phyloP scores from a whole-genome alignment of 805 yeast genomes.

The Saturnispora zaruensis region DNA sequence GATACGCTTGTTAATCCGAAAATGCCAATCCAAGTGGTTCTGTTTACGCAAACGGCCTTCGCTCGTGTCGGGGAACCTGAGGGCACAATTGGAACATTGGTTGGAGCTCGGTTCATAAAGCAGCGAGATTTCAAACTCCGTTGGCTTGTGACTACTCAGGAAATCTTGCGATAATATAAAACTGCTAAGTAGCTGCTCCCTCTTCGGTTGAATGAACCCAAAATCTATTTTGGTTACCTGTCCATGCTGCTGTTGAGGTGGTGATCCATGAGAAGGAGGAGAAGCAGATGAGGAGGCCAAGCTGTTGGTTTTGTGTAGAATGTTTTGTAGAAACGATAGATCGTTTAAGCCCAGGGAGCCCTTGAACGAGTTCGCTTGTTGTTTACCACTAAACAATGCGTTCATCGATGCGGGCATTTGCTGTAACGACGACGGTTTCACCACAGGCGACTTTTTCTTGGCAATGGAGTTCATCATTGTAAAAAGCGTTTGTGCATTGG shows the following conservation, averaged over 20 bases:
- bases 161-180: conserved; percentile 29
- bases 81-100: conserved; percentile 87
- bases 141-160: conserved; percentile 31
- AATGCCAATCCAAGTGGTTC: conserved; percentile 92
- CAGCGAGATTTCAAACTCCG: conserved; percentile 26
- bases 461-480: conserved; percentile 19
- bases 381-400: conserved; percentile 3
- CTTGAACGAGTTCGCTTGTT: not conserved
- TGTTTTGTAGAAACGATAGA: conserved; percentile 15
- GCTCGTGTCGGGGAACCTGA: conserved; percentile 58
- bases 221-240: conserved; percentile 20
- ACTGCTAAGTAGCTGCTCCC: conserved; percentile 17
- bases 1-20: conserved; percentile 76
- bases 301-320: conserved; percentile 12
- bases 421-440: not conserved
- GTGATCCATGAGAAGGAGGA: not conserved
- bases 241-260: conserved; percentile 13
- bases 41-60: conserved; percentile 47
- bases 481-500: conserved; percentile 19
- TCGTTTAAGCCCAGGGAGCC: conserved; percentile 15
- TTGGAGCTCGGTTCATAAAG: conserved; percentile 57
- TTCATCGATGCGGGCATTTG: conserved; percentile 2
- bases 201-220: conserved; percentile 14
- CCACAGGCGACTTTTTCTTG: conserved; percentile 9
- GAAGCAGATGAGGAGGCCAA: not conserved